phyloP scores from a whole-genome alignment of 176 grass and related monocot genomes.

The Ampelocalamus luodianensis region DNA sequence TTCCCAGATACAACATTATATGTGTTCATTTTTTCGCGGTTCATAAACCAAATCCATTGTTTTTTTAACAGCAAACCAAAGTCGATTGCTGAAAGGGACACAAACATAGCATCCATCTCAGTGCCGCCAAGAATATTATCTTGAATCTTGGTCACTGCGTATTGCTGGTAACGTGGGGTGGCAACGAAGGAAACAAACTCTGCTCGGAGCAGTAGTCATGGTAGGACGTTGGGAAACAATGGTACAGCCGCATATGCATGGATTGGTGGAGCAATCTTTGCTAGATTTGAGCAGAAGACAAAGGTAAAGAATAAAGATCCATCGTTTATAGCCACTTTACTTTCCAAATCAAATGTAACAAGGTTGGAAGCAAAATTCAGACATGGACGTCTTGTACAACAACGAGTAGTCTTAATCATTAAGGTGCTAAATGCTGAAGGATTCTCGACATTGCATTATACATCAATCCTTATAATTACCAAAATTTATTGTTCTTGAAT shows the following conservation, averaged over 20 bases:
- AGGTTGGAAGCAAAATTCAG: not conserved
- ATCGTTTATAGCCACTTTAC: not conserved
- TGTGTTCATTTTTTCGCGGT: not conserved
- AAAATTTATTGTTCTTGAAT: too few relatives aligned
- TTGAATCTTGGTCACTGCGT: not conserved
- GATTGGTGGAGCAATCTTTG: slow-evolving; percentile 34
- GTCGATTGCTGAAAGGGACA: not conserved
- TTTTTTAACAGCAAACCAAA: not conserved
- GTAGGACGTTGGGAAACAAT: slow-evolving; percentile 28
- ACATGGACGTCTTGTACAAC: not conserved
- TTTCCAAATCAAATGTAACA: not conserved
- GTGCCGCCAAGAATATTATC: not conserved
- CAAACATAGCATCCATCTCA: not conserved
- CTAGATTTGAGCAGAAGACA: slow-evolving; percentile 38
- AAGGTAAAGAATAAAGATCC: not conserved
- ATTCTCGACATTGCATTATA: not conserved
- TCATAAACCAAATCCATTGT: not conserved
- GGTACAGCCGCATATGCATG: not conserved
- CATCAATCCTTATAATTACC: not conserved
- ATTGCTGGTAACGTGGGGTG: not conserved
- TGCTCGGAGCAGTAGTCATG: not conserved
- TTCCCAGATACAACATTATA: not conserved
- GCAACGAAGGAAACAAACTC: not conserved
- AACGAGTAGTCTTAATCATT: not conserved
- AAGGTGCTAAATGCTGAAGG: not conserved